Evolutionary conservation across 345 rosid genomes (phyloP).

Genomic region (Gossypium turneri): DNA sequence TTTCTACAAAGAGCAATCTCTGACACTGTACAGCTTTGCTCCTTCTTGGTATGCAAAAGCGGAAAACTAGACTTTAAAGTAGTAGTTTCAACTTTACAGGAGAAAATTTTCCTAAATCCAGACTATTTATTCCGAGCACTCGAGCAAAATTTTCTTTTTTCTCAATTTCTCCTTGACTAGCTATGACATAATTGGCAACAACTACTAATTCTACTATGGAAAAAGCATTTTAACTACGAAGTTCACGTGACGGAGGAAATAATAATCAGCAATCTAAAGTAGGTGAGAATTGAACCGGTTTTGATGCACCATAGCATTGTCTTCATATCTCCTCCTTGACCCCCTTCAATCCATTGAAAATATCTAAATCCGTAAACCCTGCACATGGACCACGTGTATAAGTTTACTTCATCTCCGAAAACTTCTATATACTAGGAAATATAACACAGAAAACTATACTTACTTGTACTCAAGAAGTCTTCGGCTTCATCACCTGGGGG

Average conservation of each 20-base stretch:
- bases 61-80: neutral
- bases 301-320: neutral
- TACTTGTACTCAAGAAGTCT: conserved; percentile 57
- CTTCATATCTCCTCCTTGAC: conserved; percentile 38
- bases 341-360: conserved; percentile 47
- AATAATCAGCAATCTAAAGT: neutral
- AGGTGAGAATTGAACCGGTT: neutral
- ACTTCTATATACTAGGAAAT: neutral
- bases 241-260: neutral
- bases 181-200: neutral
- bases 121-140: neutral
- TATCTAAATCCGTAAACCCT: conserved; percentile 79
- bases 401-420: neutral
- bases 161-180: too few relatives aligned
- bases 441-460: conserved; percentile 10
- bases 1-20: neutral
- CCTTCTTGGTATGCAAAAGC: neutral
- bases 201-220: neutral
- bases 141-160: neutral
- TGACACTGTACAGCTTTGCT: neutral
- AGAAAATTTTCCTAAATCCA: neutral
- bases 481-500: conserved; percentile 54
- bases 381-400: conserved; percentile 17
- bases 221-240: neutral
- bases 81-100: neutral